phyloP scores from a whole-genome alignment of 2,329 filamentous ascomycete genomes.

The Talaromyces sp. region DNA sequence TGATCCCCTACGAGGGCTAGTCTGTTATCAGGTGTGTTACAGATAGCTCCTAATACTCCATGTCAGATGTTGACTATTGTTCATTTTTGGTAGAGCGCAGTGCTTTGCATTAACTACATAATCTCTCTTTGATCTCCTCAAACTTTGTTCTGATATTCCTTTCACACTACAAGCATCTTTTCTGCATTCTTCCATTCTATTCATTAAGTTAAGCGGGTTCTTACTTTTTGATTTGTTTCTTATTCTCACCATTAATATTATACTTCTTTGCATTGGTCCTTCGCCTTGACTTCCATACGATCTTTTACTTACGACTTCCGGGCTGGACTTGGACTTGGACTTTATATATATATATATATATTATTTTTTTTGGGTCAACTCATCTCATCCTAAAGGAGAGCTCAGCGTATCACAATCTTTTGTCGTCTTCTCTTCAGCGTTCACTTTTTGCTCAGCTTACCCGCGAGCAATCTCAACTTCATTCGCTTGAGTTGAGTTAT shows the following conservation, averaged over 20 bases:
- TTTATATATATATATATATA: too few species aligned
- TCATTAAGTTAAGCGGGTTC: slow-evolving; percentile 4
- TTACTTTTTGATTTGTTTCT: not conserved
- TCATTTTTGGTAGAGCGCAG: not conserved
- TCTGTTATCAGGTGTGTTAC: not conserved
- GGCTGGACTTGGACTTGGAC: slow-evolving; percentile 24
- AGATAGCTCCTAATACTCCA: slow-evolving; percentile 3
- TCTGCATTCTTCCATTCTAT: not conserved
- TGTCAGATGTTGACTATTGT: not conserved
- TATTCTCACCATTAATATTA: not conserved
- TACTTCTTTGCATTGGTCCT: not conserved
- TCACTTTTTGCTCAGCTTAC: not conserved
- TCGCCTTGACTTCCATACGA: not conserved
- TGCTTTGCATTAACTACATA: not conserved
- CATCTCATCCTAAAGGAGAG: not conserved
- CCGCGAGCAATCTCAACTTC: not conserved
- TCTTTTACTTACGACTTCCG: slow-evolving; percentile 10
- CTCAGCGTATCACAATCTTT: not conserved
- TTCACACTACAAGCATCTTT: not conserved
- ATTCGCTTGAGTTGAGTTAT: not conserved
- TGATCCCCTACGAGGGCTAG: slow-evolving; percentile 11
- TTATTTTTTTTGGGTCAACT: not conserved
- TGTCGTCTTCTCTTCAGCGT: not conserved
- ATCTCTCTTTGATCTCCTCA: not conserved
- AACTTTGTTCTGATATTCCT: not conserved